Conservation (phyloP, 768 basidiomycete species). For the Russula abietina region DNA sequence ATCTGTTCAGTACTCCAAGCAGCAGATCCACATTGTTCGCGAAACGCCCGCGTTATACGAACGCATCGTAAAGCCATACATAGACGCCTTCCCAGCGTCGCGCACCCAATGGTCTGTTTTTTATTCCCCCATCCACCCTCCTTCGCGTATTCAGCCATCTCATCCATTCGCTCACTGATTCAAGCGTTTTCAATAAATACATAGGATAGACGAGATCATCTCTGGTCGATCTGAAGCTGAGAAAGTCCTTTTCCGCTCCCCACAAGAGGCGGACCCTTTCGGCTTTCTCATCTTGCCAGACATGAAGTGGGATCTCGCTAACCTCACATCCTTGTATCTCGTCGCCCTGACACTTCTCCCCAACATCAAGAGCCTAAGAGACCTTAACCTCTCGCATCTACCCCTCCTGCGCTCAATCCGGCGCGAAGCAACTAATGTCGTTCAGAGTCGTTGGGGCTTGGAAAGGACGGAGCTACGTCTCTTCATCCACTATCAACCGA, state of each 20-base stretch:
- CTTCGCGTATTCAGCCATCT: background rate
- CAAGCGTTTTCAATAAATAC: background rate
- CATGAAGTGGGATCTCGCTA: constrained; percentile 92
- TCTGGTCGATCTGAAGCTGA: constrained; percentile 68
- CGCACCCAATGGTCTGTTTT: constrained; percentile 92
- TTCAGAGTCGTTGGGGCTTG: constrained; percentile 61
- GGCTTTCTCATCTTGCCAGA: constrained; percentile 85
- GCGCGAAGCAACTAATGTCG: constrained; percentile 46
- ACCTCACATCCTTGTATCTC: constrained; percentile 75
- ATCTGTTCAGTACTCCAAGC: constrained; percentile 67
- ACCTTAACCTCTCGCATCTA: constrained; percentile 62
- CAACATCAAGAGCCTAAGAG: constrained; percentile 65
- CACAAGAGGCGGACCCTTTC: constrained; percentile 35
- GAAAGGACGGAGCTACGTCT: constrained; percentile 57
- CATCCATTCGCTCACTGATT: background rate
- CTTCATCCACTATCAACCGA: constrained; percentile 93
- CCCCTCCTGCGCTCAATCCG: constrained; percentile 62
- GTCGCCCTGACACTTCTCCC: constrained; percentile 65
- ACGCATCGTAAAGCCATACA: constrained; percentile 69
- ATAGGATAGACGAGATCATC: constrained; percentile 83
- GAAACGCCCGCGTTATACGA: constrained; percentile 81
- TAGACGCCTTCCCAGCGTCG: constrained; percentile 62
- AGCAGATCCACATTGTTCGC: constrained; percentile 61
- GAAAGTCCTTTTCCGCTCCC: constrained; percentile 58
- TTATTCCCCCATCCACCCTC: background rate